Conservation (phyloP, 805 yeast species). For the Candida pseudoglaebosa region DNA sequence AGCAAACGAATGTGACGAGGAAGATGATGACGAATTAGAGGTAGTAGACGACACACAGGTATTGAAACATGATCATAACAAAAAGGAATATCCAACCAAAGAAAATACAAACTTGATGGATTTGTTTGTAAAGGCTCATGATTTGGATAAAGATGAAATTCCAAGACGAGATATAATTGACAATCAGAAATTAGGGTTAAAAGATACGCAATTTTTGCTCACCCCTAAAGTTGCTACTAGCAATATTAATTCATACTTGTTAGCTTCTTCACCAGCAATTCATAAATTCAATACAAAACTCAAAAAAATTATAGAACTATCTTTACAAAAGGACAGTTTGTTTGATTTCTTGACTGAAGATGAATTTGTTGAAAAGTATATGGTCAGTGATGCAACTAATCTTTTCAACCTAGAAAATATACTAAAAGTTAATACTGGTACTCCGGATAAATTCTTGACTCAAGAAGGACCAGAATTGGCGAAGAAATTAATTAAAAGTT, state of each 20-base stretch:
- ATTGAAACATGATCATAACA: conserved; percentile 5
- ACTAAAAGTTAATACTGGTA: conserved; percentile 14
- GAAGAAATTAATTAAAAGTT: conserved; percentile 18
- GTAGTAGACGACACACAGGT: conserved; percentile 5
- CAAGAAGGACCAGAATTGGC: conserved; percentile 8
- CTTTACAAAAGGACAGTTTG: conserved; percentile 17
- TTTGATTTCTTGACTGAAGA: conserved; percentile 20
- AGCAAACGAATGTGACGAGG: conserved; percentile 7
- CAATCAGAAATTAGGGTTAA: conserved; percentile 14
- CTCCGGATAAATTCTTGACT: conserved; percentile 2
- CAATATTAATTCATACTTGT: conserved; percentile 14
- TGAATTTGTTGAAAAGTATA: conserved; percentile 19
- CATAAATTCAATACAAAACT: conserved; percentile 23
- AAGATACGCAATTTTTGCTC: conserved; percentile 9
- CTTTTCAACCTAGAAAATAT: conserved; percentile 30
- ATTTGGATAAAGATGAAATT: conserved; percentile 16
- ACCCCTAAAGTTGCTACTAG: conserved; percentile 2
- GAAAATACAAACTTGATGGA: conserved; percentile 24
- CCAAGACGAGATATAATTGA: conserved; percentile 7
- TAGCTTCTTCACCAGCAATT: conserved; percentile 28
- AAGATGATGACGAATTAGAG: conserved; percentile 7
- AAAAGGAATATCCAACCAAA: conserved; percentile 4
- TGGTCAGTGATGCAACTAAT: conserved; percentile 21
- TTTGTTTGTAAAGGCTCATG: conserved; percentile 22
- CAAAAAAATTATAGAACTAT: conserved; percentile 19